Conservation (phyloP, 768 basidiomycete species). For the Mycena rosella region DNA sequence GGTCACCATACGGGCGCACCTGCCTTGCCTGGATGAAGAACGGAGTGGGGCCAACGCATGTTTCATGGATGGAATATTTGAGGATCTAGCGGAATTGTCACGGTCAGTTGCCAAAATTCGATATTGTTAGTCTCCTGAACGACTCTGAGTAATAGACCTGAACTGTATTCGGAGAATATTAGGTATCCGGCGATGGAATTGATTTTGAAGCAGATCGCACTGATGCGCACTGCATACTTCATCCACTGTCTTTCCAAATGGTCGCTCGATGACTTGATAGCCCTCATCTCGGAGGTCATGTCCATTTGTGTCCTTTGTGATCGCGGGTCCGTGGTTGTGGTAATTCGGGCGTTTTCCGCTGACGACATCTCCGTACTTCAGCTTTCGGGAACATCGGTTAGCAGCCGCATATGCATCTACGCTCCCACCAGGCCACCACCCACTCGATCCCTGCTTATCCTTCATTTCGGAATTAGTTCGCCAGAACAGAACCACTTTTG, state of each 20-base stretch:
- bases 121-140: no score
- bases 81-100: conserved; percentile 46
- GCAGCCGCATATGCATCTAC: conserved; percentile 8
- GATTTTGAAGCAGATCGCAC: conserved; percentile 37
- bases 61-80: conserved; percentile 39
- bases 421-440: conserved; percentile 1
- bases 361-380: neutral
- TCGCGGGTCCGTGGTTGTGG: conserved; percentile 9
- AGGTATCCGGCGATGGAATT: conserved; percentile 37
- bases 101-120: no score
- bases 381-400: conserved; percentile 22
- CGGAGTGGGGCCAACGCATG: conserved; percentile 11
- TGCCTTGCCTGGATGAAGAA: conserved; percentile 34
- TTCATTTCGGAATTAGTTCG: conserved; percentile 22
- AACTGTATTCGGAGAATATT: conserved; percentile 37
- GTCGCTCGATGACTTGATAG: conserved; percentile 25
- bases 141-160: no score
- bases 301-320: conserved; percentile 15
- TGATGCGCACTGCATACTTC: conserved; percentile 23
- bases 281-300: conserved; percentile 13
- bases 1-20: conserved; percentile 30
- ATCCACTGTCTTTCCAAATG: conserved; percentile 17
- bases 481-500: conserved; percentile 17
- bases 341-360: no score
- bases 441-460: neutral